phyloP scores from a whole-genome alignment of 225 moss, liverwort and hornwort species.

The Rhytidiadelphus loreus region DNA sequence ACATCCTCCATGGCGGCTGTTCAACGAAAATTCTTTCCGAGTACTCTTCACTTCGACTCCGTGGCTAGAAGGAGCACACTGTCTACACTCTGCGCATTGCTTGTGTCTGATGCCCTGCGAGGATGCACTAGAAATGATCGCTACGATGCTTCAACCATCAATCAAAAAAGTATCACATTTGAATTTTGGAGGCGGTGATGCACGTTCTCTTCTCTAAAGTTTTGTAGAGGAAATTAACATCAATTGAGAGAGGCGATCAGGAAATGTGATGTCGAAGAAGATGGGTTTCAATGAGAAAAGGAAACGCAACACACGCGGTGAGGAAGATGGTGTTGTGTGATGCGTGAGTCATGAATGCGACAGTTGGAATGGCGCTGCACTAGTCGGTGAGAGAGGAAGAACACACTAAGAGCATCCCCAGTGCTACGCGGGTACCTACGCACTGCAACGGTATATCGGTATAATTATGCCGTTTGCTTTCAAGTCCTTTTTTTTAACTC shows the following conservation, averaged over 20 bases:
- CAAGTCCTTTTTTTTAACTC: too few relatives aligned
- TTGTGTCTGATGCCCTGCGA: not conserved
- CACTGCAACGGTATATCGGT: too few relatives aligned
- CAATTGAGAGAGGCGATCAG: not conserved
- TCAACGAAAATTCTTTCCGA: not conserved
- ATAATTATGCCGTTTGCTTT: too few relatives aligned
- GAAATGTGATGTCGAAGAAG: not conserved
- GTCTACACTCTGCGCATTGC: not conserved
- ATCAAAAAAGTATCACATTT: not conserved
- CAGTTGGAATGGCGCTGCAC: not conserved
- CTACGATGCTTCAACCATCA: not conserved
- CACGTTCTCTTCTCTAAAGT: not conserved
- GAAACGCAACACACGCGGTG: not conserved
- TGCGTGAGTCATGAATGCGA: not conserved
- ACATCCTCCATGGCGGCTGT: slow-evolving; percentile 27
- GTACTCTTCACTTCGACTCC: not conserved
- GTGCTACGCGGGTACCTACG: too few relatives aligned
- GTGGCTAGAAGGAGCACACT: not conserved
- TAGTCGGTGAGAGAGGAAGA: not conserved
- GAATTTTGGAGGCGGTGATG: not conserved
- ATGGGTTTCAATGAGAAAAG: not conserved
- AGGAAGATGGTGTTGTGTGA: not conserved
- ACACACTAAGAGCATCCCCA: too few relatives aligned
- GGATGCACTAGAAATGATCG: not conserved
- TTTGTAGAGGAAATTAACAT: not conserved